Base-by-base conservation (phyloP, 768 basidiomycete genomes). In the Boletales sp. region DNA sequence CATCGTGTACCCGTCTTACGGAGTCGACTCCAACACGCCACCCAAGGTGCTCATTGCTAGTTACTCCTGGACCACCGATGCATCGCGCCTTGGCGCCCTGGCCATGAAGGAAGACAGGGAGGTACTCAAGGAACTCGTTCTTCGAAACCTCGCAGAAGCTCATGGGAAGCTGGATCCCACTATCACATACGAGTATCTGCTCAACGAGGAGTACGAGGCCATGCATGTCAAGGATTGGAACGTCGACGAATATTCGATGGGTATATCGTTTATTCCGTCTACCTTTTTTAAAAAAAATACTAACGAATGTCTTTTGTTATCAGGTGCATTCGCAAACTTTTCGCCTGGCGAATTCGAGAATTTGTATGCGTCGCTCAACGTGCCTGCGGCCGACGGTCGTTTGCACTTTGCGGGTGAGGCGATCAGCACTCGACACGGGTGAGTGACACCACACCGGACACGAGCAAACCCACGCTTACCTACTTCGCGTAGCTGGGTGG, bases 1-100 rank as follows among this genome's bases (percentile, higher is more conserved):
- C 0, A 60, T 74, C 43, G 71, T 78, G 4, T 78, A 76, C 52
- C 77, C 76, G 0, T 77, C 75, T 3, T 72, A 71, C 21, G 72
- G 72, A 0, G 53, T 56, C 19, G 48, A 54, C n/a, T 41, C 53
- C 12, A 18, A 19, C 19, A 53, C 52, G 0, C 63, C 59, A 8
- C 57, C 65, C 17, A 64, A 60, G 0, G 62, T 65, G 0, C 59
- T 77, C 8, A 72, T 77, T 10, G 73, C 70, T 4, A 74, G 72
- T 43, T 77, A 75, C 58, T 57, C 53, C 29, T 74, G 71, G 73
- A 69, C 68, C 10, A 50, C 66, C 0, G 75, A 78, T 32, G 72
- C 76, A 0, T 51, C 53, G 15, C 64, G 74, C 8, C 53, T 76
- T 7, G 70, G 68, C 3, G 53, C 72, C 1, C 66, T 77, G 9